Conservation (phyloP, 176 grass and related monocot genomes). For the Canna indica region DNA sequence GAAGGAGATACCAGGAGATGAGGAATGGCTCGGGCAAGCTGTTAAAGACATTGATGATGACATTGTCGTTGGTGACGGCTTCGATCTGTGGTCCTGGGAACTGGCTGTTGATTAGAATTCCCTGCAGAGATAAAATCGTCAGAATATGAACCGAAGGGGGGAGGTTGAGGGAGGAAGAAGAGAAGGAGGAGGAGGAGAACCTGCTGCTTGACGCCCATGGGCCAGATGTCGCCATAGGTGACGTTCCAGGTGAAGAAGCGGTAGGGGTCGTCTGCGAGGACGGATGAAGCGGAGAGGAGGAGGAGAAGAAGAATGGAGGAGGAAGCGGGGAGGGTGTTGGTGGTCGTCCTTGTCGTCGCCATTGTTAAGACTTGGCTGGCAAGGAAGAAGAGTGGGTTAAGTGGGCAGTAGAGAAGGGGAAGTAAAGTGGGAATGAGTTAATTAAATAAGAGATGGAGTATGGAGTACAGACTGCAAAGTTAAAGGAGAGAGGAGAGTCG, state of each 20-base stretch:
- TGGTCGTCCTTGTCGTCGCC: not conserved
- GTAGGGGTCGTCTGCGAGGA: slow-evolving; percentile 3
- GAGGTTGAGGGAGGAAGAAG: not conserved
- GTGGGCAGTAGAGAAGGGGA: too few species aligned
- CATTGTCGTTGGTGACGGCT: slow-evolving; percentile 11
- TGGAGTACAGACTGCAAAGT: too few species aligned
- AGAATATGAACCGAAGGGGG: not conserved
- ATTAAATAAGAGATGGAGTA: too few species aligned
- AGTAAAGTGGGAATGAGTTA: too few species aligned
- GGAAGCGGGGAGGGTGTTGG: not conserved
- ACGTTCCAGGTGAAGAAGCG: slow-evolving; percentile 18
- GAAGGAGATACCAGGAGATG: slow-evolving; percentile 6
- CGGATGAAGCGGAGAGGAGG: not conserved
- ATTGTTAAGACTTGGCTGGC: too few species aligned
- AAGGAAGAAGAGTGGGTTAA: too few species aligned
- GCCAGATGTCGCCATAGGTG: slow-evolving; percentile 17
- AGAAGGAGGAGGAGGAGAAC: not conserved
- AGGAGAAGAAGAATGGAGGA: not conserved
- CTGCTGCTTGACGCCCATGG: slow-evolving; percentile 11
- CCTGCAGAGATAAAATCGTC: not conserved
- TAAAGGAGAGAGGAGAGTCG: too few species aligned
- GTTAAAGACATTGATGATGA: slow-evolving; percentile 18
- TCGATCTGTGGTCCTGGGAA: slow-evolving; percentile 16
- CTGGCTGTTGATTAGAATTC: slow-evolving; percentile 10
- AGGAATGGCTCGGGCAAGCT: slow-evolving; percentile 18